Percentiles rank a stretch among this genome's conserved stretches.
Conservation (phyloP, 805 yeast species). For the Myxozyma geophila region DNA sequence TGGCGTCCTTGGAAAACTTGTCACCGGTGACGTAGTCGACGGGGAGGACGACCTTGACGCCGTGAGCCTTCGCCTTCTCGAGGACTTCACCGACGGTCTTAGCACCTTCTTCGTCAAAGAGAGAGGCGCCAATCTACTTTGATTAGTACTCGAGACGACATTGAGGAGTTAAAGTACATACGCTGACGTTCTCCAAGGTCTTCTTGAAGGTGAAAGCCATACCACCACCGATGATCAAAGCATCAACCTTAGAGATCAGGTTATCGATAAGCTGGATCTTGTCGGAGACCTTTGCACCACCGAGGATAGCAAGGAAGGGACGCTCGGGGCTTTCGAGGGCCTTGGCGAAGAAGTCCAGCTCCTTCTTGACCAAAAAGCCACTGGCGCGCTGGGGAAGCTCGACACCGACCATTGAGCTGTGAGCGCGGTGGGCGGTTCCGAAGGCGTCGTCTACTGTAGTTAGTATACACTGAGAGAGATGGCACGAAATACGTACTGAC, state of each 20-base stretch:
- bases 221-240: conserved; percentile 97
- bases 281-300: conserved; percentile 99
- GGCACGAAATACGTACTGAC: conserved; percentile 48
- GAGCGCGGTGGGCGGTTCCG: conserved; percentile 99
- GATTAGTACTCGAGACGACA: neutral
- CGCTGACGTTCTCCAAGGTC: conserved; percentile 75
- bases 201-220: conserved; percentile 99
- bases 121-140: conserved; percentile 76
- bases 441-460: conserved; percentile 84
- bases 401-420: conserved; percentile 98
- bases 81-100: conserved; percentile 89
- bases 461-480: neutral
- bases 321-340: conserved; percentile 97
- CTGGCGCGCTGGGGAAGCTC: conserved; percentile 95
- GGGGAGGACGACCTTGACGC: conserved; percentile 91
- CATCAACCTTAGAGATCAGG: conserved; percentile 87
- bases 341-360: conserved; percentile 94
- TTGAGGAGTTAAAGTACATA: conserved; percentile 2
- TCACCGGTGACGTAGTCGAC: conserved; percentile 96
- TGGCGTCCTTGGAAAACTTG: conserved; percentile 89
- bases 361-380: conserved; percentile 98
- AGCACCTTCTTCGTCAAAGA: conserved; percentile 93
- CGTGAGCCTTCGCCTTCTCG: conserved; percentile 95
- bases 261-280: conserved; percentile 98
- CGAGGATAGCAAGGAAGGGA: conserved; percentile 98